A percentile compares a stretch with the other conserved stretches of the same genome.
These are phyloP conservation scores for Alternaria sp. DNA, from an alignment of 2,329 filamentous ascomycete species.

Conservation along the genomic window DNA sequence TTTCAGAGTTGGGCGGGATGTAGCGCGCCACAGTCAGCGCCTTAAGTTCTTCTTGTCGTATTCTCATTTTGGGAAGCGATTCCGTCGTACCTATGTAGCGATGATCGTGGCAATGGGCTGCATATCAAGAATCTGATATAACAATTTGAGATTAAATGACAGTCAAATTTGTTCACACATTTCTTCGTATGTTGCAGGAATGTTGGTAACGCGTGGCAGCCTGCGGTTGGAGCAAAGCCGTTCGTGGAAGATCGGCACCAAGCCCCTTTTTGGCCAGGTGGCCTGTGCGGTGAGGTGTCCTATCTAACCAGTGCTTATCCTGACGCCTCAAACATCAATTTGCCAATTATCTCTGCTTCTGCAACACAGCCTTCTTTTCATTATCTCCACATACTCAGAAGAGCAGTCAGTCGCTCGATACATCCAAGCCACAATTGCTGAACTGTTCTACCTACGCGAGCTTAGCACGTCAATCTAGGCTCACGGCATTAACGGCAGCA, in stretches of 20 bases:
- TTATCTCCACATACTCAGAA: conserved; percentile 1
- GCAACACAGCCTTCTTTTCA: background rate
- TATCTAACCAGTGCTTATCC: conserved; percentile 10
- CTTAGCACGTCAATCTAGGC: background rate
- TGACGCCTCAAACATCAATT: conserved; percentile 5
- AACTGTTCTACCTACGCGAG: background rate
- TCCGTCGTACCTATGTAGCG: background rate
- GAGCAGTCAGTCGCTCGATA: background rate
- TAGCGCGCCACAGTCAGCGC: background rate
- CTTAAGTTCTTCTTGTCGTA: conserved; percentile 1
- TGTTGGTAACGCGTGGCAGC: background rate
- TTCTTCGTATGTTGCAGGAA: background rate
- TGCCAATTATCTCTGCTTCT: conserved; percentile 7
- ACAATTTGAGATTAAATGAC: background rate
- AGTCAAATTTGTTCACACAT: background rate
- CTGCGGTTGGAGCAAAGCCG: background rate
- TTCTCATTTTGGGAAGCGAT: background rate
- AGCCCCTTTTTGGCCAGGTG: conserved; percentile 10
- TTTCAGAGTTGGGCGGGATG: background rate
- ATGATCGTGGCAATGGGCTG: background rate
- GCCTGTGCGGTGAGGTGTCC: background rate
- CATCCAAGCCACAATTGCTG: background rate
- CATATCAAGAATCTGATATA: background rate
- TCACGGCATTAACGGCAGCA: background rate
- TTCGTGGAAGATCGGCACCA: background rate